Percentiles rank a stretch among this genome's conserved stretches.
Evolutionary conservation across 1,284 basidiomycete species (phyloP).

Genomic region (Veloporphyrellus conicus): DNA sequence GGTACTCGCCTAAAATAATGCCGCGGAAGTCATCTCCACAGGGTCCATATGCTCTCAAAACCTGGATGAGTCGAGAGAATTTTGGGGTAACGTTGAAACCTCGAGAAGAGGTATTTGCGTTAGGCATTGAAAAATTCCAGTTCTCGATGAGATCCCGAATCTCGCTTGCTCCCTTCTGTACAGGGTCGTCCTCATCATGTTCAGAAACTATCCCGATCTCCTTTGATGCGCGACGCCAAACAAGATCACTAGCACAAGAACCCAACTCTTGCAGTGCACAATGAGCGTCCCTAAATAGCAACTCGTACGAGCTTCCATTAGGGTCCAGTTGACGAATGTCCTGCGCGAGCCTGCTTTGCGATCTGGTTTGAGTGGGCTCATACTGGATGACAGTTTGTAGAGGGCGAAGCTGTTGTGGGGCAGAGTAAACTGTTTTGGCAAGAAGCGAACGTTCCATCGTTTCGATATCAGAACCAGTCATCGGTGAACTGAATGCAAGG

Average conservation of each 20-base stretch:
- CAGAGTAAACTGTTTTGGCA: slow-evolving; percentile 33
- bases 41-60: slow-evolving; percentile 49
- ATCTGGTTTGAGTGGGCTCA: slow-evolving; percentile 24
- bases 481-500: slow-evolving; percentile 39
- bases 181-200: slow-evolving; percentile 34
- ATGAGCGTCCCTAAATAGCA: slow-evolving; percentile 45
- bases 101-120: slow-evolving; percentile 47
- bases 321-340: slow-evolving; percentile 39
- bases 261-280: slow-evolving; percentile 52
- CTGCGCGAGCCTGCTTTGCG: slow-evolving; percentile 35
- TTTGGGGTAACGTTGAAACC: slow-evolving; percentile 65
- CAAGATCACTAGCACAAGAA: slow-evolving; percentile 57
- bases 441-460: slow-evolving; percentile 40
- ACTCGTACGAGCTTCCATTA: slow-evolving; percentile 35
- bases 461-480: slow-evolving; percentile 32
- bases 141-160: slow-evolving; percentile 47
- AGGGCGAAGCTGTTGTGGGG: slow-evolving; percentile 35
- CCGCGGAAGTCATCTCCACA: slow-evolving; percentile 57
- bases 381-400: slow-evolving; percentile 37
- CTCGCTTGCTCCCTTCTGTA: slow-evolving; percentile 21
- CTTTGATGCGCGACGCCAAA: slow-evolving; percentile 55
- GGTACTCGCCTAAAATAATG: slow-evolving; percentile 58
- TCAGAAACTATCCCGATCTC: slow-evolving; percentile 29
- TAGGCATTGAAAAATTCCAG: slow-evolving; percentile 59
- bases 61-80: slow-evolving; percentile 53